Evolutionary conservation across 225 moss, liverwort and hornwort genomes (phyloP), one percentile per base, ranked within the genome.

Genomic region (Marchantia polymorpha): DNA sequence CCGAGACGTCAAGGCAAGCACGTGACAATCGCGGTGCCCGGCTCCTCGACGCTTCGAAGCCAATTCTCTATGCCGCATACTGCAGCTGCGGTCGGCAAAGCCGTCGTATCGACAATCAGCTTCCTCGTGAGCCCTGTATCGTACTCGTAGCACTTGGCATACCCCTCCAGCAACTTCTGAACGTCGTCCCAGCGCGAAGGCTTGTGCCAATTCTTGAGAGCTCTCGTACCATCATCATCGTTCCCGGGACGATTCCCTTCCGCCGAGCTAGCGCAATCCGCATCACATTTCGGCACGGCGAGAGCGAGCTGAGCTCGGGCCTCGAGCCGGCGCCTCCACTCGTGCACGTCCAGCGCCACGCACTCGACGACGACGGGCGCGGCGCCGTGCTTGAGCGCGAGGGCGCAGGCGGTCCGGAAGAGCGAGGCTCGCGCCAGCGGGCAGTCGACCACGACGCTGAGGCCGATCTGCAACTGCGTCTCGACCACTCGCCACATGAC

Each of bases 401-500:
- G 78, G 63, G 55, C 29, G 19, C 63, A 72, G 26, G 90, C 92
- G 53, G 60, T 66, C 68, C 85, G 83, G 65, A 90, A 89, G 15
- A 92, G 71, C 1, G 75, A 83, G 9, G 81, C 78, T 9, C 90
- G 86, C 65, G 89, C 92, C 49, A 92, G 87, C 9, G 92, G 92
- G 75, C 86, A 89, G 58, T 92, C 92, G 15, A 92, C 90, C n/a
- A 92, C 86, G 20, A 90, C 89, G 74, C 82, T 86, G 12, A 90
- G 70, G 8, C 90, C 90, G 9, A 87, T 84, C 75, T 80, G 78
- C 23, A 92, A 85, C 83, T 92, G 92, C 75, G 92, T 89, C 79
- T 84, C 84, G 68, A 87, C 90, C 20, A 92, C 71, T 39, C 85
- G 85, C 92, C 92, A 92, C 92, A 92, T 89, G 39, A 90, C 86